Base-by-base conservation (phyloP, 2,329 filamentous ascomycete species). In the Cytospora chrysosperma region DNA sequence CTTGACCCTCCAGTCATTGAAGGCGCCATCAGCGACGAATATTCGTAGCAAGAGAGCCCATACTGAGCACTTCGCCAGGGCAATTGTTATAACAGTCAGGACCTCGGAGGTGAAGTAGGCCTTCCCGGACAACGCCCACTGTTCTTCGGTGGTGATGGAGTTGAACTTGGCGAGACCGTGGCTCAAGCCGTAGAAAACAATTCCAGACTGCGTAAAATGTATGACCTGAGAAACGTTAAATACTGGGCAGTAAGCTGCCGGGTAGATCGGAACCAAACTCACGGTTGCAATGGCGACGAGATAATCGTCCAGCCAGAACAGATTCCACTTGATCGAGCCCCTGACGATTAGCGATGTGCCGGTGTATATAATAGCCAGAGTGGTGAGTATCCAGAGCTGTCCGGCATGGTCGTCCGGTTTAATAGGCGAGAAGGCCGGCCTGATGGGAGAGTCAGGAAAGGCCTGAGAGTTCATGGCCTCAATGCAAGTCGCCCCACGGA, bases 51-150 rank as follows among this genome's bases (percentile, higher is more conserved):
- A 56, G 12, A 69, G 51, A 2, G 65, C 65, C 19, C 67, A 59
- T 9, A 68, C 51, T 4, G 68, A 69, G 49, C 68, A 69, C 54
- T 69, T 69, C 1, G 67, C 58, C 2, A 69, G 59, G 9, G 59
- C 26, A 15, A 69, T 21, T 12, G 59, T 56, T 6, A 68, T 28
- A 13, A 68, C 30, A 6, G 52, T 54, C 5, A 67, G 30, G 3
- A 66, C 17, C 4, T 65, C 51, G 17, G 65, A 53, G 1, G 64
- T 63, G 13, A 67, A 49, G 24, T 63, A 62, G n/a, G 60, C 62
- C 52, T 34, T 64, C 24, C 43, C 32, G n/a, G 57, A 43, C 19
- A 37, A 8, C 2, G 57, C 51, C 27, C 57, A 59, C 24, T 52
- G 57, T 9, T 17, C 2, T 26, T 43, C 49, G 30, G 19, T 17